Conservation (phyloP, 768 basidiomycete species). For the Lentinula raphanica region DNA sequence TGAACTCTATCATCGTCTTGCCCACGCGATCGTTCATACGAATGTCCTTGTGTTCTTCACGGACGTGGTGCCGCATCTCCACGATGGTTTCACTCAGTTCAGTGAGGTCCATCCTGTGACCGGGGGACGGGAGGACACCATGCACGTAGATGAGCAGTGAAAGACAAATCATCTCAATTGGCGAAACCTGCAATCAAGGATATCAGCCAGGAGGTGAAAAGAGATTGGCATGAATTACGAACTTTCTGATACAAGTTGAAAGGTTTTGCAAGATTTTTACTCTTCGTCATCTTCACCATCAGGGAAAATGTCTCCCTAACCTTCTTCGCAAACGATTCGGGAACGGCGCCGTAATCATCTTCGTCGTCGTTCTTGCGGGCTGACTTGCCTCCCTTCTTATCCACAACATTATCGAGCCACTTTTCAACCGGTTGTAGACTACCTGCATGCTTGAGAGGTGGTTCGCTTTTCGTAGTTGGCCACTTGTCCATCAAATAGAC, state of each 20-base stretch:
- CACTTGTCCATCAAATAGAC: slow-evolving; percentile 42
- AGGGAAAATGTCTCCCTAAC: slow-evolving; percentile 2
- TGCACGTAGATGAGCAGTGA: slow-evolving; percentile 4
- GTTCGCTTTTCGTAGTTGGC: background rate
- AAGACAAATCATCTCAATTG: slow-evolving; percentile 7
- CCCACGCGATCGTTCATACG: slow-evolving; percentile 39
- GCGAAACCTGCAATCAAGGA: background rate
- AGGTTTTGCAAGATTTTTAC: background rate
- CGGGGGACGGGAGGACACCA: background rate
- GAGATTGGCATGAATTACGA: background rate
- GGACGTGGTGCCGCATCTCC: slow-evolving; percentile 35
- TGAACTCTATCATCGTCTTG: slow-evolving; percentile 32
- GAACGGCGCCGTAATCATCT: background rate
- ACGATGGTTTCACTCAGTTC: slow-evolving; percentile 30
- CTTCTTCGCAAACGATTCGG: background rate
- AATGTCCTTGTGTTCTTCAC: slow-evolving; percentile 40
- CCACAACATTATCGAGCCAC: background rate
- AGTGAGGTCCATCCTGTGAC: slow-evolving; percentile 15
- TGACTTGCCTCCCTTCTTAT: background rate
- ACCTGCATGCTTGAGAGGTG: background rate
- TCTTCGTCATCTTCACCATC: background rate
- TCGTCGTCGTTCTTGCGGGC: background rate
- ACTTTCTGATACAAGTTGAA: slow-evolving; percentile 2
- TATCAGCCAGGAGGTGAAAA: background rate
- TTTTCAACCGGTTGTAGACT: slow-evolving; percentile 4